Percentiles rank a stretch among this genome's conserved stretches.
Evolutionary conservation across 2,329 filamentous ascomycete genomes (phyloP).

Genomic region (Rutstroemia sp.): DNA sequence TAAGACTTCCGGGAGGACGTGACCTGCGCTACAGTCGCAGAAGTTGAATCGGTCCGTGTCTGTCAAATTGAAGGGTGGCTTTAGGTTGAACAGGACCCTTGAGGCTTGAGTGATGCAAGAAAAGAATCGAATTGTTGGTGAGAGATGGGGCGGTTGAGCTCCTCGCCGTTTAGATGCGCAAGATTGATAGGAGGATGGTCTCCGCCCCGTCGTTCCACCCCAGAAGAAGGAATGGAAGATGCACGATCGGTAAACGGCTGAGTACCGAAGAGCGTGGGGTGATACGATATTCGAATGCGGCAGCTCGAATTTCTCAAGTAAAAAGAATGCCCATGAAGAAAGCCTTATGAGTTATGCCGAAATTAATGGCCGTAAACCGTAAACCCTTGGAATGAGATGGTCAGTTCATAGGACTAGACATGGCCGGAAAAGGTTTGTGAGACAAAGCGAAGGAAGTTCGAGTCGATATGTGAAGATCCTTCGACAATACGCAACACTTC

Average conservation of each 20-base stretch:
- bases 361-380: neutral
- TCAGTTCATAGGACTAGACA: neutral
- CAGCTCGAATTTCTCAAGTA: neutral
- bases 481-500: too few relatives aligned
- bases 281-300: neutral
- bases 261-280: neutral
- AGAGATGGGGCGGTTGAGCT: too few relatives aligned
- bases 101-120: neutral
- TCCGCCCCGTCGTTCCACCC: neutral
- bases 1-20: neutral
- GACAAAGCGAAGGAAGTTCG: too few relatives aligned
- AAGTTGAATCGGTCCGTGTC: neutral
- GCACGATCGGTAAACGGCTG: neutral
- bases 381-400: neutral
- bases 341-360: neutral
- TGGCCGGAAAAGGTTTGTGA: neutral
- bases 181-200: neutral
- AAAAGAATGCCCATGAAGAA: too few relatives aligned
- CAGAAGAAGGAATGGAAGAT: neutral
- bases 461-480: too few relatives aligned
- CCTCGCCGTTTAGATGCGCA: too few relatives aligned
- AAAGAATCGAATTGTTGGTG: neutral
- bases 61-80: neutral
- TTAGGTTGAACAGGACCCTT: neutral
- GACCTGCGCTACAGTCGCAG: too few relatives aligned